phyloP scores from a whole-genome alignment of 306 rosid species.

The Vigna unguiculata region DNA sequence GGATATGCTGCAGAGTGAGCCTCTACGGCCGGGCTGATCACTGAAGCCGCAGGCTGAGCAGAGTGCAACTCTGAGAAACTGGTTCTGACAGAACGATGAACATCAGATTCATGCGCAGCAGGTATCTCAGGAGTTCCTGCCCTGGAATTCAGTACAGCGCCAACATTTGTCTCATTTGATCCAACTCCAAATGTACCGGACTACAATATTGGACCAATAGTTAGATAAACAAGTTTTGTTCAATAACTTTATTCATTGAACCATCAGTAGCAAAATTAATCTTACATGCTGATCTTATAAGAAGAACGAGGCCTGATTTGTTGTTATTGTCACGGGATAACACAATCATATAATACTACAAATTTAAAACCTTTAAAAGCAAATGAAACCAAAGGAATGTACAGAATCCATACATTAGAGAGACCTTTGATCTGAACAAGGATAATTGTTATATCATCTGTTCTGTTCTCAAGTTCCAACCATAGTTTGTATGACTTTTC shows the following conservation, averaged over 20 bases:
- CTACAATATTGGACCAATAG: slow-evolving; percentile 12
- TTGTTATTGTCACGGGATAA: background rate
- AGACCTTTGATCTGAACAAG: slow-evolving; percentile 80
- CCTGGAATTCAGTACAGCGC: background rate
- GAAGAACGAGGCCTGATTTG: background rate
- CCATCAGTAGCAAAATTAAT: background rate
- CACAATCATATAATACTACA: slow-evolving; percentile 2
- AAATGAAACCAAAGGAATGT: slow-evolving; percentile 29
- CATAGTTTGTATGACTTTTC: slow-evolving; percentile 86
- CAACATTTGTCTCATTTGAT: slow-evolving; percentile 23
- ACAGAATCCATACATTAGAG: slow-evolving; percentile 66
- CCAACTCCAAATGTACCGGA: slow-evolving; percentile 35
- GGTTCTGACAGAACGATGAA: slow-evolving; percentile 16
- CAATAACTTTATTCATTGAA: slow-evolving; percentile 1
- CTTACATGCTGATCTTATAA: background rate
- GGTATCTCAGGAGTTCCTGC: slow-evolving; percentile 22
- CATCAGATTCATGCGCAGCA: slow-evolving; percentile 20
- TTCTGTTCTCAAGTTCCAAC: slow-evolving; percentile 87
- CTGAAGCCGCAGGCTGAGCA: slow-evolving; percentile 15
- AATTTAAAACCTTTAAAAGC: background rate
- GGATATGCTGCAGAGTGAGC: slow-evolving; percentile 18
- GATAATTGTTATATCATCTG: slow-evolving; percentile 93
- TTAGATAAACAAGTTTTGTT: slow-evolving; percentile 25
- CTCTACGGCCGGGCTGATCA: background rate
- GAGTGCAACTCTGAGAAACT: slow-evolving; percentile 39